Percentiles rank a stretch among this genome's conserved stretches.
Evolutionary conservation across 768 basidiomycete genomes (phyloP).

Genomic region (Obba rivulosa): DNA sequence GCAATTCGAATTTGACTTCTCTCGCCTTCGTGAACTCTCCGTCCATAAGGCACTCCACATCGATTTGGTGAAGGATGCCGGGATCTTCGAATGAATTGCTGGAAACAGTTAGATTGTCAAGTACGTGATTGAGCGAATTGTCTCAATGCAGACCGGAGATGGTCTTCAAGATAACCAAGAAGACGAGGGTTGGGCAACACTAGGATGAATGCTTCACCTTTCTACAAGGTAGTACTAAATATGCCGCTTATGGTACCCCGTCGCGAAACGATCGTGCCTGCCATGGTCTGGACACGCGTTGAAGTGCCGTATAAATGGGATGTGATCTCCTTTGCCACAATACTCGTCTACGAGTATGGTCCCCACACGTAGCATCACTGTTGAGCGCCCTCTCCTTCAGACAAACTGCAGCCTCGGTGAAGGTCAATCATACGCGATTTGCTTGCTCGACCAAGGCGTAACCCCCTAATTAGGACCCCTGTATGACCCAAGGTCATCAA

Average conservation of each 20-base stretch:
- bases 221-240: not conserved
- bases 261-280: not conserved
- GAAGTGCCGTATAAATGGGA: no score
- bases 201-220: not conserved
- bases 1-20: not conserved
- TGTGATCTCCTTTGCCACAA: not conserved
- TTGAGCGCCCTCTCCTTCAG: slow-evolving; percentile 41
- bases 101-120: slow-evolving; percentile 5
- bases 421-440: slow-evolving; percentile 33
- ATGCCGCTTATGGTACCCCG: not conserved
- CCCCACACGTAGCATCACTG: slow-evolving; percentile 30
- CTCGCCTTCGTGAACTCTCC: no score
- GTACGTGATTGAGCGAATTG: no score
- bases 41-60: no score
- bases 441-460: not conserved
- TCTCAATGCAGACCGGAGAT: not conserved
- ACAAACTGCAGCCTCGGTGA: slow-evolving; percentile 53
- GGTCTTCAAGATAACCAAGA: not conserved
- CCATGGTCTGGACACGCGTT: not conserved
- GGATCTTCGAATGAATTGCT: not conserved
- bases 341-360: not conserved
- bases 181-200: not conserved
- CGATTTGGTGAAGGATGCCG: no score
- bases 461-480: slow-evolving; percentile 43
- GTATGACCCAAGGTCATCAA: slow-evolving; percentile 48